Evolutionary conservation across 805 yeast genomes (phyloP).

Genomic region (Candida piceae): DNA sequence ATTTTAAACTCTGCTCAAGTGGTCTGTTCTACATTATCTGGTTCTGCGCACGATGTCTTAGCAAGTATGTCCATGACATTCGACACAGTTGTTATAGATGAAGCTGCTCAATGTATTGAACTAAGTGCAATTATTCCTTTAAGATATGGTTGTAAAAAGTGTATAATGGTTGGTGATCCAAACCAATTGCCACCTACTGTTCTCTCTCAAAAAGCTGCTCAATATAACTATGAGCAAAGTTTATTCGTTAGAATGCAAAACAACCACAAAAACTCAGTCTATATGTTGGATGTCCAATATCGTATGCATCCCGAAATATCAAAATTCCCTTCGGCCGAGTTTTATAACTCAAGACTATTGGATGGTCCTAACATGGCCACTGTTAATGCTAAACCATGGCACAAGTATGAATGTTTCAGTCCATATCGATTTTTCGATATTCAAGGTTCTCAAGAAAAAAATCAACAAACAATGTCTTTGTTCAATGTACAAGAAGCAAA

Average conservation of each 20-base stretch:
- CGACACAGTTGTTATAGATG: conserved; percentile 91
- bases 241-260: conserved; percentile 90
- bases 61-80: conserved; percentile 70
- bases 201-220: conserved; percentile 80
- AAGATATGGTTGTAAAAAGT: conserved; percentile 81
- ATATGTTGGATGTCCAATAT: conserved; percentile 83
- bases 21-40: conserved; percentile 88
- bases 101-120: conserved; percentile 97
- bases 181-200: conserved; percentile 98
- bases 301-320: conserved; percentile 97
- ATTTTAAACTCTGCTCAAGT: conserved; percentile 73
- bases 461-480: conserved; percentile 61
- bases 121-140: conserved; percentile 86
- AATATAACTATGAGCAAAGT: conserved; percentile 79
- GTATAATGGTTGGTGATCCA: conserved; percentile 98
- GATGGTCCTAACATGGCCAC: conserved; percentile 76
- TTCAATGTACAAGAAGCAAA: conserved; percentile 67
- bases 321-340: conserved; percentile 76
- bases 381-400: conserved; percentile 72
- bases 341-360: conserved; percentile 63
- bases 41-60: conserved; percentile 86
- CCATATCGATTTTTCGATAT: conserved; percentile 82
- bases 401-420: conserved; percentile 44
- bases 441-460: conserved; percentile 59
- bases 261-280: conserved; percentile 52